A percentile compares a stretch with the other conserved stretches of the same genome.
Evolutionary conservation across 306 rosid genomes (phyloP).

Genomic region (Abrus pulchellus): DNA sequence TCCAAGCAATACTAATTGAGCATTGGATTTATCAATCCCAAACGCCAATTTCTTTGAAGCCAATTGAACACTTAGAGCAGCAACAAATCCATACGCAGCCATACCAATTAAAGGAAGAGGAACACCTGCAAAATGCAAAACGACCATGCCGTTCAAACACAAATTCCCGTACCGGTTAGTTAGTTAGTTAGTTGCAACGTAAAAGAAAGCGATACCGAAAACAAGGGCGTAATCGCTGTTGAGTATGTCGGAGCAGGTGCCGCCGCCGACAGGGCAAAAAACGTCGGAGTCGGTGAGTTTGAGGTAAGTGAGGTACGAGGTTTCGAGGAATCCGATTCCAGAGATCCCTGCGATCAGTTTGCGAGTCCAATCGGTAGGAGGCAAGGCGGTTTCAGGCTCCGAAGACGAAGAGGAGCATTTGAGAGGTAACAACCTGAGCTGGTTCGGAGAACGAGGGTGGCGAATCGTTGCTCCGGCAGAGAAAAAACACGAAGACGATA

Average conservation of each 20-base stretch:
- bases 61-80: slow-evolving; percentile 68
- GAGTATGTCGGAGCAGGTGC: slow-evolving; percentile 71
- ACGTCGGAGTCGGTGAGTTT: slow-evolving; percentile 75
- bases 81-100: slow-evolving; percentile 75
- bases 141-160: not conserved
- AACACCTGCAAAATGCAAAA: slow-evolving; percentile 67
- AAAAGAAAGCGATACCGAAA: slow-evolving; percentile 61
- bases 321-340: slow-evolving; percentile 80
- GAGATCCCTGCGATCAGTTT: slow-evolving; percentile 64
- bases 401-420: slow-evolving; percentile 62
- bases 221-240: slow-evolving; percentile 80
- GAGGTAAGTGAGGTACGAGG: slow-evolving; percentile 79
- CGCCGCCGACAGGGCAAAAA: slow-evolving; percentile 76
- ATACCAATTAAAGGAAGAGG: slow-evolving; percentile 90
- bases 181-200: not conserved
- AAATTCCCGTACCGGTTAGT: not conserved
- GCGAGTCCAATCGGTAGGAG: slow-evolving; percentile 52
- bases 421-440: slow-evolving; percentile 40
- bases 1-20: slow-evolving; percentile 67
- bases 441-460: slow-evolving; percentile 13
- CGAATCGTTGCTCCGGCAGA: slow-evolving; percentile 44
- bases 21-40: slow-evolving; percentile 65
- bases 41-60: slow-evolving; percentile 61
- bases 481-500: slow-evolving; percentile 55
- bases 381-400: slow-evolving; percentile 57